phyloP scores from a whole-genome alignment of 352 stramenopile species.

The Phytophthora chlamydospora region DNA sequence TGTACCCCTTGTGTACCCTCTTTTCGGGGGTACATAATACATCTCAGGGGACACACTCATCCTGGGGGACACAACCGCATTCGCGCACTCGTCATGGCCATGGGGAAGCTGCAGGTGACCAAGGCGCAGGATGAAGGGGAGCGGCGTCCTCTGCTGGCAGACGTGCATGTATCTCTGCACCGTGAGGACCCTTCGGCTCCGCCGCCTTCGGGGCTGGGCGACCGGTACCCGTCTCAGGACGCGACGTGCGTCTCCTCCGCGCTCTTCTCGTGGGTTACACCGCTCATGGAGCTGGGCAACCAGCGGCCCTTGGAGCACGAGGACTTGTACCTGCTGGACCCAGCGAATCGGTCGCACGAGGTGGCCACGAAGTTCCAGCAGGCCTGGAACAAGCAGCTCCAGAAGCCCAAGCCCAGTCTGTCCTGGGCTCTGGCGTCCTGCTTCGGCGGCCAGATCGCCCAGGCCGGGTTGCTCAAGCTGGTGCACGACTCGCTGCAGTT shows the following conservation, averaged over 20 bases:
- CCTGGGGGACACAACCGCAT: slow-evolving; percentile 13
- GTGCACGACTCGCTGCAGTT: slow-evolving; percentile 68
- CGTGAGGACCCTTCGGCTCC: slow-evolving; percentile 1
- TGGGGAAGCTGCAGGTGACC: slow-evolving; percentile 36
- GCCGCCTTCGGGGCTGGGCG: slow-evolving; percentile 39
- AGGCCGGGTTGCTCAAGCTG: slow-evolving; percentile 60
- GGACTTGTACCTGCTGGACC: slow-evolving; percentile 76
- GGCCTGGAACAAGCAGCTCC: slow-evolving; percentile 45
- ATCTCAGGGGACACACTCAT: no score
- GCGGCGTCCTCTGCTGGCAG: slow-evolving; percentile 33
- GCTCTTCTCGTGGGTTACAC: slow-evolving; percentile 82
- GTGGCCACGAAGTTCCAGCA: slow-evolving; percentile 49
- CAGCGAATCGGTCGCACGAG: slow-evolving; percentile 46
- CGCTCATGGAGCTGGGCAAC: slow-evolving; percentile 77
- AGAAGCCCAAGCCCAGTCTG: slow-evolving; percentile 45
- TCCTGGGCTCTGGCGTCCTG: slow-evolving; percentile 45
- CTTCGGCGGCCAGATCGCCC: slow-evolving; percentile 54
- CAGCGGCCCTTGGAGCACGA: slow-evolving; percentile 64
- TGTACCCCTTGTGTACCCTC: no score
- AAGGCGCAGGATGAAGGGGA: slow-evolving; percentile 21
- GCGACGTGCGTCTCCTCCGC: slow-evolving; percentile 54
- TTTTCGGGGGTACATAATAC: no score
- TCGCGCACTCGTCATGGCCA: slow-evolving; percentile 12
- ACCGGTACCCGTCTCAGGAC: slow-evolving; percentile 64
- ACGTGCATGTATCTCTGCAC: slow-evolving; percentile 34